Base-by-base conservation (phyloP, 768 basidiomycete species). In the Tubosaeta sp. region DNA sequence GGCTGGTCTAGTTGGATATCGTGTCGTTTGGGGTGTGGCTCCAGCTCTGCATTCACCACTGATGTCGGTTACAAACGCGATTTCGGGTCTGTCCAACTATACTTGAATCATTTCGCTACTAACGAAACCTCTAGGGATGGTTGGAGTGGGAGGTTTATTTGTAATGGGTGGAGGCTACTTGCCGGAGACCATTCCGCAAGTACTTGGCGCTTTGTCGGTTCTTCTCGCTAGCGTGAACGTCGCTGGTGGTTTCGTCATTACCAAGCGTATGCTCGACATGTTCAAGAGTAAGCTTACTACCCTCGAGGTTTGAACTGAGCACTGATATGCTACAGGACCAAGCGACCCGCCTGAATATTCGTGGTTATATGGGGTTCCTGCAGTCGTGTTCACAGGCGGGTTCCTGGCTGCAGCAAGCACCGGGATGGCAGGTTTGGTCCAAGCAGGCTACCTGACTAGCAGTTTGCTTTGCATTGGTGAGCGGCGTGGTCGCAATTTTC, bases 181-280 rank as follows among this genome's bases (percentile, higher is more conserved):
- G 12, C 91, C 91, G 16, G 85, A 82, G 39, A 92, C 91, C 1
- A 72, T 90, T 55, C 85, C 91, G 46, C 91, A 94, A 70, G 72
- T 74, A 12, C 74, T 94, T 13, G 91, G 90, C 53, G 88, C 91
- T 4, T 53, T 85, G 13, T 88, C 91, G 13, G 91, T 94, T n/a
- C 79, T 94, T 46, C 72, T 94, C 31, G 91, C 91, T 22, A 88
- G 88, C 53, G 81, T 94, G 54, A 94, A 94, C 62, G 90, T 94
- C 48, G 82, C 87, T 33, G 91, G 91, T 47, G 91, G 91, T 41
- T 93, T 92, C 61, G 84, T 91, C 35, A 86, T 93, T 60, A 92
- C 90, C 22, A 91, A 91, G 68, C 84, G 91, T 39, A 94, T 94
- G 91, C 73, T 94, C 54, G 89, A 93, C 63, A 91, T 94, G 86